Conservation (phyloP, 345 rosid genomes). For the Citrus cavaleriei region DNA sequence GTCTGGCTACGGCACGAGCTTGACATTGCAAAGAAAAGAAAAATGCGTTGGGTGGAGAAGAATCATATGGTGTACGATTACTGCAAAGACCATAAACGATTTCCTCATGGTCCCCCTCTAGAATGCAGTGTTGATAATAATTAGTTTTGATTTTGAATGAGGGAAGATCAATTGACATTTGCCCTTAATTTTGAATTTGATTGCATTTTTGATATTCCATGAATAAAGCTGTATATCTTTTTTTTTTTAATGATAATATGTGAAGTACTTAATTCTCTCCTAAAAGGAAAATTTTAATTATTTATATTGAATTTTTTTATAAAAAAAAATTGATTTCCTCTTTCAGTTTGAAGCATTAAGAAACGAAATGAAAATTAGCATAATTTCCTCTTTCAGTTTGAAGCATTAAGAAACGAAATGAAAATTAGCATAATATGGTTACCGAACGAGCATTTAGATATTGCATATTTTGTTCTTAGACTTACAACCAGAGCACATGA, state of each 20-base stretch:
- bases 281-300: not conserved
- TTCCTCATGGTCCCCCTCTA: slow-evolving; percentile 41
- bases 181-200: not conserved
- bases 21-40: slow-evolving; percentile 23
- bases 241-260: too few species aligned
- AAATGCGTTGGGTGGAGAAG: slow-evolving; percentile 48
- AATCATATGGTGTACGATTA: slow-evolving; percentile 50
- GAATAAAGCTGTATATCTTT: not conserved
- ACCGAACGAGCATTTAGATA: too few species aligned
- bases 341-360: too few species aligned
- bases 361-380: too few species aligned
- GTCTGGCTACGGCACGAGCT: slow-evolving; percentile 44
- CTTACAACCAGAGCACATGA: not conserved
- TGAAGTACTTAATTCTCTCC: not conserved
- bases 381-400: too few species aligned
- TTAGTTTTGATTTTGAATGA: not conserved
- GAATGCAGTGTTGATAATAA: slow-evolving; percentile 28
- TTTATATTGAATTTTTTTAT: too few species aligned
- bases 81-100: slow-evolving; percentile 42
- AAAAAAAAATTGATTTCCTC: too few species aligned
- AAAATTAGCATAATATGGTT: too few species aligned
- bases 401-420: too few species aligned
- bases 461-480: too few species aligned
- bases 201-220: not conserved
- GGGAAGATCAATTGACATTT: not conserved